These are phyloP conservation scores for Rhodotorula diobovata DNA, from an alignment of 768 basidiomycete genomes.

Conservation along the genomic window DNA sequence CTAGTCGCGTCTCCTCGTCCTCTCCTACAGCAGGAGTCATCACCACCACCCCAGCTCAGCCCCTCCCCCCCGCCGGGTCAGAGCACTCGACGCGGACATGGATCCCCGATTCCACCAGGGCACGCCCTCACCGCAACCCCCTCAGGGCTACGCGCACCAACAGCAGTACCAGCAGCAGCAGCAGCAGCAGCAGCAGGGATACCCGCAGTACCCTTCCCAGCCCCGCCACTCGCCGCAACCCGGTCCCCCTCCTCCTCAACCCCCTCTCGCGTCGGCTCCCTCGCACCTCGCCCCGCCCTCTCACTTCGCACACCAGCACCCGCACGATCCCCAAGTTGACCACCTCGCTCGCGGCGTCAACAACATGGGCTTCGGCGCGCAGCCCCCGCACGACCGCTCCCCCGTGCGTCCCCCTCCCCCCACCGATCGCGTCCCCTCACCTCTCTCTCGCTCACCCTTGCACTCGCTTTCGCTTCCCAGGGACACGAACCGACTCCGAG, in stretches of 20 bases:
- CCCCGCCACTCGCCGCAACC: background rate
- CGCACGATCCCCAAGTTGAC: background rate
- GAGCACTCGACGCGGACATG: no score
- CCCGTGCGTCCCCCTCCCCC: background rate
- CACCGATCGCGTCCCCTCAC: background rate
- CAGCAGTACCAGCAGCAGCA: background rate
- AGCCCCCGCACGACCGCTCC: background rate
- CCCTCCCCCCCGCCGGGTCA: background rate
- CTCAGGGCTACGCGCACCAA: background rate
- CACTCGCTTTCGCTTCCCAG: background rate
- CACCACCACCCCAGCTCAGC: background rate
- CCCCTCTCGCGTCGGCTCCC: background rate
- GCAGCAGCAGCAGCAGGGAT: background rate
- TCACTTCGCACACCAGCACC: background rate
- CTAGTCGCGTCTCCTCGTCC: background rate
- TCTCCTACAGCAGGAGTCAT: no score
- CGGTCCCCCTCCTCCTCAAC: slow-evolving; percentile 1
- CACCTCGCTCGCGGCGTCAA: slow-evolving; percentile 13
- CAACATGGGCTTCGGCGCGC: slow-evolving; percentile 12
- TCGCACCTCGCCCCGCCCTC: background rate
- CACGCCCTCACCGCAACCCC: slow-evolving; percentile 7
- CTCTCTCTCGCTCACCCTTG: background rate
- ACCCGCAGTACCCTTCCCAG: background rate
- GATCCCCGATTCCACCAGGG: slow-evolving; percentile 18
- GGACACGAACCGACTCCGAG: background rate